Evolutionary conservation across 768 basidiomycete genomes (phyloP), one percentile per base, ranked within the genome.

Genomic region (Pholiota molesta): DNA sequence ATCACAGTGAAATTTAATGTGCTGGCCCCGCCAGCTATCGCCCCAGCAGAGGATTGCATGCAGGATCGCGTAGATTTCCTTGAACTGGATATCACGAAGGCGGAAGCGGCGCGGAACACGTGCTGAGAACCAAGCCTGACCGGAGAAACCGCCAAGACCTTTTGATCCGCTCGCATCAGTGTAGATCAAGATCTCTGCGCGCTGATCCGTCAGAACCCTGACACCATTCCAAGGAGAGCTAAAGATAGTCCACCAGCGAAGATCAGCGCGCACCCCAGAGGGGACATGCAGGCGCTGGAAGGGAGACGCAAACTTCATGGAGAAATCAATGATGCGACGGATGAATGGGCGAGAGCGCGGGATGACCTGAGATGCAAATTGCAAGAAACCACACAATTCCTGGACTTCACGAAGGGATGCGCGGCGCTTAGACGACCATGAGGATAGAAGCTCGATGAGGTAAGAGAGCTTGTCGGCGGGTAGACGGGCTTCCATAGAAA

Each of bases 321-420:
- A 68, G 62, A 77, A 78, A 26, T 74, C 62, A 39, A 69, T 64
- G 11, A 78, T 54, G 9, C 68, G 56, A 7, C 71, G 68, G 16
- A 77, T 55, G 55, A 74, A 78, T 0, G 74, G 52, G 3, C 67
- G 64, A 0, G 73, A 72, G 11, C 45, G 57, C 0, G 75, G 77
- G 31, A 78, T 72, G 16, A 78, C 77, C 40, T 75, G 74, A 0
- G 73, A 72, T 1, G 64, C 52, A 57, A 79, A 79, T 45, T 74
- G 72, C 5, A 79, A 67, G 60, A 66, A 75, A 2, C 78, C 75
- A 1, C 26, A 63, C 65, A 3, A 78, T 44, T 73, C 66, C 57
- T 78, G 69, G 3, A 76, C 63, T 55, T 78, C 71, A 16, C 3
- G 8, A 44, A n/a, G n/a, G 1, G 42, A 44, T 19, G 42, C 21